Base-by-base conservation (phyloP, 2,329 filamentous ascomycete genomes). In the Colletotrichum aenigma region DNA sequence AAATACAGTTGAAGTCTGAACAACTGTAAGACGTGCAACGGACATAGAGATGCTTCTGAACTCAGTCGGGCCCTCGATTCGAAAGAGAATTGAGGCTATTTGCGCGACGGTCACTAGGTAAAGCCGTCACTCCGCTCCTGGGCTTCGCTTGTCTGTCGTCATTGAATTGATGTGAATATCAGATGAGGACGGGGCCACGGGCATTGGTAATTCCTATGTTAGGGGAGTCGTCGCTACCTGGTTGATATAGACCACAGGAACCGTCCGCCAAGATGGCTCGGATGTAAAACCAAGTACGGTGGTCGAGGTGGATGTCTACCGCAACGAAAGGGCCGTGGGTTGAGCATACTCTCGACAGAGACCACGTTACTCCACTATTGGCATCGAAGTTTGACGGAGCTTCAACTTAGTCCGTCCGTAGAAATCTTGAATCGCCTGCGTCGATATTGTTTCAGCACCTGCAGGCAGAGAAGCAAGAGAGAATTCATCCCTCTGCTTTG, bases 351-450 rank as follows among this genome's bases (percentile, higher is more conserved):
- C 6, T 12, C 38, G 18, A 48, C 9, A 21, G 43, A 13, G 43
- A n/a, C 43, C 15, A 21, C 10, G 16, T 18, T n/a, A 8, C 38
- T 10, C n/a, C 16, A 21, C 18, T 0, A 21, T 21, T 21, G 18
- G 5, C 43, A 48, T 21, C n/a, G 10, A n/a, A 48, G 7, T 21
- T 12, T 21, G n/a, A 21, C 43, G 0, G 10, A 7, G 43, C 6
- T 21, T n/a, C 9, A 0, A 48, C 43, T 48, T 1, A 4, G 34
- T 15, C 34, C 0, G 3, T 36, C 34, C 34, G 1, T 2, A 36
- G 34, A 0, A 1, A 4, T 36, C 43, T 13, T 7, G 10, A 0
- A 13, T 48, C 3, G 3, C 12, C 10, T 3, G 3, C n/a, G n/a
- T 52, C 10, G n/a, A 3, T 52, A 0, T 21, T 12, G 1, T 48